phyloP scores from a whole-genome alignment of 2,329 filamentous ascomycete species.

The Aspergillus sojae region DNA sequence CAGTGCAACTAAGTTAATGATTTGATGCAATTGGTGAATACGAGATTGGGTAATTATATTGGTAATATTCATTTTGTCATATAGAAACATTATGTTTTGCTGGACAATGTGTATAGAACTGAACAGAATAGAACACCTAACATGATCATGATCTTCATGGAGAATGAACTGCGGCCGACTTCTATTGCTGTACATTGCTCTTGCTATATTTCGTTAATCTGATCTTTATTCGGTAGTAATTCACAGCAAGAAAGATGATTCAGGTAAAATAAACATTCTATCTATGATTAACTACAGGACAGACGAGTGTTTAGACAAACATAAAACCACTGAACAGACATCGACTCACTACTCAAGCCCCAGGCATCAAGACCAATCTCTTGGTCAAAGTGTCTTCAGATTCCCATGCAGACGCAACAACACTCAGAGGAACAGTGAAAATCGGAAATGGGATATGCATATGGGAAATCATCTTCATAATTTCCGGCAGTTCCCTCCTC shows the following conservation, averaged over 20 bases:
- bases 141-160: no score
- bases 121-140: no score
- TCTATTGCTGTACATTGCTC: no score
- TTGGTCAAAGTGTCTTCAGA: background rate
- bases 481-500: background rate
- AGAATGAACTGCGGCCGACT: no score
- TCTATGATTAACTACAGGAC: background rate
- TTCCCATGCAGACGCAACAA: slow-evolving; percentile 2
- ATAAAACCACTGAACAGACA: background rate
- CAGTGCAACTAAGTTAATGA: no score
- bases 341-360: background rate
- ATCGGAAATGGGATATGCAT: background rate
- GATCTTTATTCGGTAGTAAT: background rate
- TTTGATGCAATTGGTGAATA: no score
- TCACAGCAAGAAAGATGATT: background rate
- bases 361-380: slow-evolving; percentile 2
- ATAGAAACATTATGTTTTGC: no score
- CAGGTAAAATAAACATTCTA: background rate
- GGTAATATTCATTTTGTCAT: no score
- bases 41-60: no score
- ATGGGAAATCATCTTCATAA: background rate
- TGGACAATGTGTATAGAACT: no score
- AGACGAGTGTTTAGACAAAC: background rate
- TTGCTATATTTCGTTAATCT: no score
- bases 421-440: background rate